Conservation (phyloP, 257 asterid genomes). For the Jacaranda copaia region DNA sequence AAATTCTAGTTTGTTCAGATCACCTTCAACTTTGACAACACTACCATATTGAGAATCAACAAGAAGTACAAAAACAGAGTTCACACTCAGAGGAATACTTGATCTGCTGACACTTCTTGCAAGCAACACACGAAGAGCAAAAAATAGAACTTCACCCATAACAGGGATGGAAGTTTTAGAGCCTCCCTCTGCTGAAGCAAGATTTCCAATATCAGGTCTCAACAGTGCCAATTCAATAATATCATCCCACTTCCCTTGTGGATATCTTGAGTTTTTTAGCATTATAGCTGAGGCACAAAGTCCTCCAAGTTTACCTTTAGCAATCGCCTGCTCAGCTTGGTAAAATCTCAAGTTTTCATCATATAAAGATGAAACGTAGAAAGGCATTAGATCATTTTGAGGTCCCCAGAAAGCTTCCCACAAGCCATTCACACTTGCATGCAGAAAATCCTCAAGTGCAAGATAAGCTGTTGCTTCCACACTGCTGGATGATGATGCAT, state of each 20-base stretch:
- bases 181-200: conserved; percentile 51
- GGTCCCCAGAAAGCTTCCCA: conserved; percentile 96
- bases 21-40: conserved; percentile 91
- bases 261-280: conserved; percentile 95
- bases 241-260: conserved; percentile 98
- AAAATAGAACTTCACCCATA: conserved; percentile 82
- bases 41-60: conserved; percentile 91
- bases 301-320: conserved; percentile 77
- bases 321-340: conserved; percentile 85
- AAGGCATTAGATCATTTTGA: conserved; percentile 70
- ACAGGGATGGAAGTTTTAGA: conserved; percentile 54
- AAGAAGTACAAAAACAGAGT: conserved; percentile 74
- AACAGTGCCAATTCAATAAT: conserved; percentile 80
- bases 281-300: conserved; percentile 91
- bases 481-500: conserved; percentile 71
- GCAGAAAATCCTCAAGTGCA: conserved; percentile 93
- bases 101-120: conserved; percentile 93
- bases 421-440: conserved; percentile 76
- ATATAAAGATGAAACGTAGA: conserved; percentile 76
- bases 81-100: conserved; percentile 68
- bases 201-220: conserved; percentile 68
- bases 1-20: conserved; percentile 72
- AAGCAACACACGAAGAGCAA: conserved; percentile 83
- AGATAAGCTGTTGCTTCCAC: conserved; percentile 83
- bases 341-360: conserved; percentile 75